A percentile compares a stretch with the other conserved stretches of the same genome.
These are phyloP conservation scores for Calonectria naviculata DNA, from an alignment of 2,329 filamentous ascomycete genomes.

Conservation along the genomic window DNA sequence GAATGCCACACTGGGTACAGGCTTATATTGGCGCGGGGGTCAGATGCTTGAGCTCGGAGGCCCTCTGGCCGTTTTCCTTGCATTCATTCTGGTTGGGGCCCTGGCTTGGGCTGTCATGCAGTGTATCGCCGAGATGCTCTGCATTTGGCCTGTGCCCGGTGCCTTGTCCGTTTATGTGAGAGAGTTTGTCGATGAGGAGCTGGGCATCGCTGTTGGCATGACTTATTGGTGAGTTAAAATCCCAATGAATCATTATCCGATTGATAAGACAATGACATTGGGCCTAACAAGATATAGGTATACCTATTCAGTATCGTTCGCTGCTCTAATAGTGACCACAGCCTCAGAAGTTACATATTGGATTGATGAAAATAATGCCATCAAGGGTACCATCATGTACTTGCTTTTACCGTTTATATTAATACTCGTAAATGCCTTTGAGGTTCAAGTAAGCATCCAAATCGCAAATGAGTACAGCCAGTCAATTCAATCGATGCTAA, in stretches of 20 bases:
- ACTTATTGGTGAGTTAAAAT: background rate
- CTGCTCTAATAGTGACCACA: background rate
- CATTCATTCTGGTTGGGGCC: background rate
- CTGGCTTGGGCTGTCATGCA: slow-evolving; percentile 9
- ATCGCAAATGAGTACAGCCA: too few species aligned
- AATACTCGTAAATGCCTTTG: background rate
- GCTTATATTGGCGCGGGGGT: slow-evolving; percentile 1
- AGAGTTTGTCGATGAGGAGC: slow-evolving; percentile 1
- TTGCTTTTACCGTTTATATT: background rate
- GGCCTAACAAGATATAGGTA: background rate
- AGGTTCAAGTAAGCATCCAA: background rate
- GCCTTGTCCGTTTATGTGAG: background rate
- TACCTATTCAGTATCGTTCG: background rate
- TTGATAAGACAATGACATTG: background rate
- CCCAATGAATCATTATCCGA: too few species aligned
- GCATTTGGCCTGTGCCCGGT: slow-evolving; percentile 4
- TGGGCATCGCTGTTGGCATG: slow-evolving; percentile 2
- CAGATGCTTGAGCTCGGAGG: slow-evolving; percentile 1
- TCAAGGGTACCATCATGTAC: background rate
- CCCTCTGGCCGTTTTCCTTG: background rate
- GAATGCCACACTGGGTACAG: background rate
- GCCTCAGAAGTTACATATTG: background rate
- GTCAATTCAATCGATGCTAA: background rate
- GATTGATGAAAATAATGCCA: background rate
- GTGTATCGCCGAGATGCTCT: slow-evolving; percentile 6